Conservation (phyloP, 257 asterid genomes). For the Ligustrum vulgare region DNA sequence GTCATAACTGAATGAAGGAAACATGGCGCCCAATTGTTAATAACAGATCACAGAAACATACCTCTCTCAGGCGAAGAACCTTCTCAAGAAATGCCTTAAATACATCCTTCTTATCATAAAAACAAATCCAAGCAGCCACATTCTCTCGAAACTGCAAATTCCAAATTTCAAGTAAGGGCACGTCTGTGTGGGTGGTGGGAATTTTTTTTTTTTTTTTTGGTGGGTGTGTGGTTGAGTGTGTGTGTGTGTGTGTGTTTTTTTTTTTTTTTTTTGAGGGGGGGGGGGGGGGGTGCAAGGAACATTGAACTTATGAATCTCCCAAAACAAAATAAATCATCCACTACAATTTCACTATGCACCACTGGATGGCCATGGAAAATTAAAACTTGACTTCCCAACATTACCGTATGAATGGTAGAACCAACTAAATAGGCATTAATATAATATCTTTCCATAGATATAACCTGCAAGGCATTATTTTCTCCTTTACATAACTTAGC, state of each 20-base stretch:
- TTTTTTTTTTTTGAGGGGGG: too few species aligned
- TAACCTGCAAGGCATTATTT: background rate
- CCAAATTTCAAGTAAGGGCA: constrained; percentile 6
- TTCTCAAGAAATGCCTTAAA: constrained; percentile 87
- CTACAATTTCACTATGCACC: background rate
- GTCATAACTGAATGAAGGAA: constrained; percentile 9
- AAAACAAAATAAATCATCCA: background rate
- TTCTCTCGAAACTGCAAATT: constrained; percentile 94
- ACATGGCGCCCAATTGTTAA: constrained; percentile 1
- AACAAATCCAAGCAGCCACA: constrained; percentile 97
- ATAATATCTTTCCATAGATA: background rate
- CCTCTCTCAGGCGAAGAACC: constrained; percentile 90
- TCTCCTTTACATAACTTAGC: background rate
- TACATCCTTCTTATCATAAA: constrained; percentile 69
- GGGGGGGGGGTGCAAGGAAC: too few species aligned
- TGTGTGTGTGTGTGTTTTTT: too few species aligned
- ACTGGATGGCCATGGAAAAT: constrained; percentile 3
- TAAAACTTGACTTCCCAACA: background rate
- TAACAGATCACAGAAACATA: constrained; percentile 27
- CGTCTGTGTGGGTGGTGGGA: background rate
- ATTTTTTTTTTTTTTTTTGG: too few species aligned
- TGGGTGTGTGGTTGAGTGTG: too few species aligned
- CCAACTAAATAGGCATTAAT: background rate
- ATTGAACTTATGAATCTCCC: background rate
- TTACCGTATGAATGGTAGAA: background rate